Evolutionary conservation across 2,329 filamentous ascomycete species (phyloP).

Genomic region (Fusarium sarcochroum): DNA sequence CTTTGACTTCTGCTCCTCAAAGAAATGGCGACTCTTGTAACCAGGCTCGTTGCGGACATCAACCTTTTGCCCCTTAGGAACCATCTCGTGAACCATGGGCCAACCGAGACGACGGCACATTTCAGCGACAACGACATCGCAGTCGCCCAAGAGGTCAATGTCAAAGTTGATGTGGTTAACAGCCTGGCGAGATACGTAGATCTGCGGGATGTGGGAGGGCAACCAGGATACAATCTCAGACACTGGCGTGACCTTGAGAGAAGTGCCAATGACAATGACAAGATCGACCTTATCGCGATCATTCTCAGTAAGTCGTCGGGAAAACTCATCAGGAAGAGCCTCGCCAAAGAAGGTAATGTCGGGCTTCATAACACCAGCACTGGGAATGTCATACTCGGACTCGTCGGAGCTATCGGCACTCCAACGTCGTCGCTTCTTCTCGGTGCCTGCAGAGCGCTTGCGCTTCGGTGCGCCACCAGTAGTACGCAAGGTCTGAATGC

Average conservation of each 20-base stretch:
- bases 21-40: conserved; percentile 56
- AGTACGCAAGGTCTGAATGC: conserved; percentile 67
- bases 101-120: conserved; percentile 86
- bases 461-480: conserved; percentile 53
- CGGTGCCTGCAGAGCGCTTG: conserved; percentile 57
- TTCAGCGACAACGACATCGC: conserved; percentile 90
- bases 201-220: conserved; percentile 85
- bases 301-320: conserved; percentile 81
- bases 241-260: conserved; percentile 94
- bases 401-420: conserved; percentile 59
- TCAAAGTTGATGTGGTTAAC: conserved; percentile 95
- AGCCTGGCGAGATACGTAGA: conserved; percentile 89
- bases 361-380: conserved; percentile 90
- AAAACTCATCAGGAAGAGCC: conserved; percentile 86
- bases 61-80: conserved; percentile 75
- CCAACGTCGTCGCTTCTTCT: conserved; percentile 60
- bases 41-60: conserved; percentile 62
- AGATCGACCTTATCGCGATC: conserved; percentile 87
- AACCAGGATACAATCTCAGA: conserved; percentile 89
- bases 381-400: conserved; percentile 69
- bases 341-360: conserved; percentile 99
- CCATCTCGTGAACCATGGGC: conserved; percentile 86
- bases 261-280: conserved; percentile 95
- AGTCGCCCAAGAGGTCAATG: conserved; percentile 95
- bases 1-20: conserved; percentile 47